Conservation (phyloP, 768 basidiomycete species). For the Serendipita sp. region DNA sequence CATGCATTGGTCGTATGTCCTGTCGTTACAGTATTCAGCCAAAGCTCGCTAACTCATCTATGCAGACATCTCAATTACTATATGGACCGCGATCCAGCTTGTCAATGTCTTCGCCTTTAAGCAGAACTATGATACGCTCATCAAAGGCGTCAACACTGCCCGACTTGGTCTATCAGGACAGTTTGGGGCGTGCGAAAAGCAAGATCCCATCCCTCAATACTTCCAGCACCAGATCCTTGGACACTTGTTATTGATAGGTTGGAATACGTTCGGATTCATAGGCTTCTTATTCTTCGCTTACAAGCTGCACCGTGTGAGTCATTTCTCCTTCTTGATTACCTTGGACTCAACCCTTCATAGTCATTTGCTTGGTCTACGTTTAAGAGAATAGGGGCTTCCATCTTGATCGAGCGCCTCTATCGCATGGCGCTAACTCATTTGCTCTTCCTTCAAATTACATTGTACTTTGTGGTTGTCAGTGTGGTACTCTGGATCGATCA, state of each 20-base stretch:
- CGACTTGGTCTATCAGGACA: background rate
- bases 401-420: slow-evolving; percentile 58
- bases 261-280: slow-evolving; percentile 45
- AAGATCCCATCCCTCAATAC: slow-evolving; percentile 42
- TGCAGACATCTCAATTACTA: background rate
- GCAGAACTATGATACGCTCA: slow-evolving; percentile 35
- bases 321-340: background rate
- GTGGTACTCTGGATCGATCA: slow-evolving; percentile 68
- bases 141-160: slow-evolving; percentile 43
- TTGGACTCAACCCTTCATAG: slow-evolving; percentile 20
- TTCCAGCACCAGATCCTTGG: slow-evolving; percentile 42
- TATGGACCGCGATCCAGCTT: background rate
- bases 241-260: slow-evolving; percentile 48
- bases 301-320: slow-evolving; percentile 49
- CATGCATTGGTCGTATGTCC: background rate
- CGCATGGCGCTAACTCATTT: slow-evolving; percentile 45
- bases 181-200: background rate
- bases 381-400: slow-evolving; percentile 66
- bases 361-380: slow-evolving; percentile 77
- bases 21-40: background rate
- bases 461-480: slow-evolving; percentile 60
- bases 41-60: background rate
- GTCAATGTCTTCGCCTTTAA: slow-evolving; percentile 45
- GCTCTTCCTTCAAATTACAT: slow-evolving; percentile 54
- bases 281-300: slow-evolving; percentile 51